Evolutionary conservation across 768 basidiomycete genomes (phyloP), one percentile per base, ranked within the genome.

Genomic region (Rhodotorula babjevae): DNA sequence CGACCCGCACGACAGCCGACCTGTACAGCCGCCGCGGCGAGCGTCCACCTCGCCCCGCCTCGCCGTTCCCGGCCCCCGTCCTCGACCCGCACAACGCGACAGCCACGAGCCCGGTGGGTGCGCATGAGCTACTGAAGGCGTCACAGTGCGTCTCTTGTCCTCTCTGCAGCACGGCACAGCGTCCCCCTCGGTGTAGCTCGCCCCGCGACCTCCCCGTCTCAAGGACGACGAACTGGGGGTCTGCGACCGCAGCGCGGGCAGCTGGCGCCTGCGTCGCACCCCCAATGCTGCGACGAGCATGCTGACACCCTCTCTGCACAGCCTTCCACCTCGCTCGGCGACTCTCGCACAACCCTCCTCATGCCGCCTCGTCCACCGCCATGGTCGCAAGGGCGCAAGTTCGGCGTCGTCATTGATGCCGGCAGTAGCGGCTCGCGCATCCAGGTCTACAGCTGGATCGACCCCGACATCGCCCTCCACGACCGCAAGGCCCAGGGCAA

Each of bases 401-500:
- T 92, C 82, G 93, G 92, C 71, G 86, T 98, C 71, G 93, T 98
- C 73, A 92, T 99, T 81, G 96, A 99, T 84, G 96, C 96, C 79
- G 96, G 96, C 72, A 96, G 93, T 80, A 97, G 93, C 33, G 96
- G 96, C 42, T 97, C 95, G 10, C 84, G 96, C 65, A 84, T 97
- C 49, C 94, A 97, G 81, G 92, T 98, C 77, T 98, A 99, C 83
- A 93, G 91, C 80, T 99, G 95, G 96, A 86, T 86, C 74, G 89
- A 97, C 80, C 89, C 94, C 31, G 84, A 86, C 68, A 80, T 84
- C 15, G 83, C 88, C 57, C 83, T 85, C 27, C 84, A 86, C 67
- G 84, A 86, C 69, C 83, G 85, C 61, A 79, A 80, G 64, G 79
- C 77, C 1, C 83, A 83, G 67, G 82, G 83, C 33, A 81, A 83